These are phyloP conservation scores for Lodderomyces margitis DNA, from an alignment of 1,139 yeast genomes.

Conservation along the genomic window DNA sequence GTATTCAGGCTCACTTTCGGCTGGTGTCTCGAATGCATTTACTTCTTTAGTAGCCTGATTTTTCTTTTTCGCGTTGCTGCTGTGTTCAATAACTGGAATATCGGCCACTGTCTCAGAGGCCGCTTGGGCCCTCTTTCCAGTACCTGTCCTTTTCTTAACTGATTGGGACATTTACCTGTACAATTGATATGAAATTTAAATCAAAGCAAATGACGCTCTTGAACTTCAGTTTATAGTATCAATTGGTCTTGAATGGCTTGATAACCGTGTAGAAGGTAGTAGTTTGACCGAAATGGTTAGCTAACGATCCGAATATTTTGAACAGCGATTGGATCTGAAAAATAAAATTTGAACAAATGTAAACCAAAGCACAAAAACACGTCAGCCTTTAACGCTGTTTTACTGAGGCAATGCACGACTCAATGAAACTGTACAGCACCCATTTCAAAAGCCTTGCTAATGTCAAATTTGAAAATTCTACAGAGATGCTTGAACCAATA, in stretches of 20 bases:
- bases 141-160: conserved; percentile 26
- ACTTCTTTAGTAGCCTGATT: neutral
- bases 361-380: neutral
- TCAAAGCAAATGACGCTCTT: neutral
- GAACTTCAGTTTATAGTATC: neutral
- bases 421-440: neutral
- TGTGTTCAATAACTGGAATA: conserved; percentile 7
- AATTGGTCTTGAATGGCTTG: neutral
- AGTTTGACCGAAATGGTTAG: too few species aligned
- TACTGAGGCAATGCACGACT: too few species aligned
- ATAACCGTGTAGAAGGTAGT: neutral
- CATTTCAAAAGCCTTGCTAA: neutral
- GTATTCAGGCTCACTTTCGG: conserved; percentile 25
- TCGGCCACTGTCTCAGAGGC: conserved; percentile 6
- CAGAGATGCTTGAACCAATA: neutral
- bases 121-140: conserved; percentile 14
- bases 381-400: neutral
- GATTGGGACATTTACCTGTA: conserved; percentile 13
- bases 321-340: too few species aligned
- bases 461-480: neutral
- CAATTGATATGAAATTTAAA: too few species aligned
- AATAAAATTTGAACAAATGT: too few species aligned
- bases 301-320: too few species aligned
- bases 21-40: neutral
- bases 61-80: neutral